phyloP scores from a whole-genome alignment of 768 basidiomycete species.

The Termitomyces titanicus region DNA sequence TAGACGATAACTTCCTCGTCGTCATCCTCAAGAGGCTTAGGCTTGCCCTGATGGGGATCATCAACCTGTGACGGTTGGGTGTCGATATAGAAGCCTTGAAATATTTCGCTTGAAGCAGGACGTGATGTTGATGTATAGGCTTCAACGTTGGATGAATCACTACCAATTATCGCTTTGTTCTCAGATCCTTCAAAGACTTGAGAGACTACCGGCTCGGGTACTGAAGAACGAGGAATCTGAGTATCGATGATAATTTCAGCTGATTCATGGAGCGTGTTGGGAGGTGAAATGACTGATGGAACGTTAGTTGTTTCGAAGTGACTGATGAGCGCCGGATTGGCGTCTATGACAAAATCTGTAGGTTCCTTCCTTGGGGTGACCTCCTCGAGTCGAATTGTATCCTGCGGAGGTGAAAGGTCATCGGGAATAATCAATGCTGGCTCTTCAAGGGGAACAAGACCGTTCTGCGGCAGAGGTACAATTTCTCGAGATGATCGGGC shows the following conservation, averaged over 20 bases:
- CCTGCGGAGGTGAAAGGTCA: background rate
- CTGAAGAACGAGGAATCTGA: background rate
- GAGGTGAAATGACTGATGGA: background rate
- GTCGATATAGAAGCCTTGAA: slow-evolving; percentile 35
- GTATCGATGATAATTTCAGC: background rate
- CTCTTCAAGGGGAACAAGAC: background rate
- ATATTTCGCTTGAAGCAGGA: background rate
- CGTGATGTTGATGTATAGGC: background rate
- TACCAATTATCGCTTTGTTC: background rate
- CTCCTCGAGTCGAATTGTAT: background rate
- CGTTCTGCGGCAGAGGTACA: background rate
- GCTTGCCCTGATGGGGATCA: slow-evolving; percentile 9
- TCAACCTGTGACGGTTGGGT: slow-evolving; percentile 27
- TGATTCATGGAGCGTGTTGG: background rate
- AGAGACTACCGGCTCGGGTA: too few relatives aligned
- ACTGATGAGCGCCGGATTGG: background rate
- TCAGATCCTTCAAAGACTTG: background rate
- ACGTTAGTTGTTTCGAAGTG: background rate
- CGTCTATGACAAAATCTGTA: too few relatives aligned
- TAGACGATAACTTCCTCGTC: slow-evolving; percentile 77
- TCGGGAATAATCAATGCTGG: background rate
- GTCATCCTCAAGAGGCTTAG: slow-evolving; percentile 24
- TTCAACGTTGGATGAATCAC: background rate
- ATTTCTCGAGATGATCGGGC: background rate
- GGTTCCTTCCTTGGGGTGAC: background rate